A percentile compares a stretch with the other conserved stretches of the same genome.
phyloP scores from a whole-genome alignment of 176 grass and related monocot genomes.

The Oryza brachyantha region DNA sequence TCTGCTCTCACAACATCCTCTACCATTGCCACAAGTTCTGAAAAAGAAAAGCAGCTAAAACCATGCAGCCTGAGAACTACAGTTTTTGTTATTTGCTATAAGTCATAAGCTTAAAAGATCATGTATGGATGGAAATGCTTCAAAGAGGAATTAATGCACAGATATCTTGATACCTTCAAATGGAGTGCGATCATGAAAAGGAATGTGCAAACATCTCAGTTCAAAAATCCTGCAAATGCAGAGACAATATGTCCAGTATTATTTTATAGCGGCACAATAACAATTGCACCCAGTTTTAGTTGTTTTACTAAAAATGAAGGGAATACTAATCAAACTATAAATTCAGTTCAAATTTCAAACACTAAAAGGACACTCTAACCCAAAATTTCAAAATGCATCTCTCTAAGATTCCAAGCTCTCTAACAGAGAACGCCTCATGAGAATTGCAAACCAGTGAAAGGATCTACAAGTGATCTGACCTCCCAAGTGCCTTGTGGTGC shows the following conservation, averaged over 20 bases:
- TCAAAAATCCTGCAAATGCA: conserved; percentile 58
- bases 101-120: neutral
- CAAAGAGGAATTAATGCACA: neutral
- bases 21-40: conserved; percentile 69
- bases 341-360: neutral
- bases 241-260: neutral
- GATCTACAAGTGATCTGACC: conserved; percentile 21
- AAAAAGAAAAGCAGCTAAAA: conserved; percentile 41
- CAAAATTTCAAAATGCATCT: neutral
- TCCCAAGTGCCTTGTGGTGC: conserved; percentile 77
- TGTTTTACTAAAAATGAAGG: neutral
- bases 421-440: neutral
- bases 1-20: conserved; percentile 59
- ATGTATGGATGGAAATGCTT: neutral
- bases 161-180: conserved; percentile 51
- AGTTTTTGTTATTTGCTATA: neutral
- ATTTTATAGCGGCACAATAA: neutral
- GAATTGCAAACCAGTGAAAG: neutral
- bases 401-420: neutral
- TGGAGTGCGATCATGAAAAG: conserved; percentile 57
- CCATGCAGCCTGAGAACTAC: conserved; percentile 8
- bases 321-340: neutral
- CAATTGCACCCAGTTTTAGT: neutral
- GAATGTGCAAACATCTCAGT: conserved; percentile 67
- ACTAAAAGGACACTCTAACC: neutral